phyloP scores from a whole-genome alignment of 306 rosid species.

The Mucuna pruriens region DNA sequence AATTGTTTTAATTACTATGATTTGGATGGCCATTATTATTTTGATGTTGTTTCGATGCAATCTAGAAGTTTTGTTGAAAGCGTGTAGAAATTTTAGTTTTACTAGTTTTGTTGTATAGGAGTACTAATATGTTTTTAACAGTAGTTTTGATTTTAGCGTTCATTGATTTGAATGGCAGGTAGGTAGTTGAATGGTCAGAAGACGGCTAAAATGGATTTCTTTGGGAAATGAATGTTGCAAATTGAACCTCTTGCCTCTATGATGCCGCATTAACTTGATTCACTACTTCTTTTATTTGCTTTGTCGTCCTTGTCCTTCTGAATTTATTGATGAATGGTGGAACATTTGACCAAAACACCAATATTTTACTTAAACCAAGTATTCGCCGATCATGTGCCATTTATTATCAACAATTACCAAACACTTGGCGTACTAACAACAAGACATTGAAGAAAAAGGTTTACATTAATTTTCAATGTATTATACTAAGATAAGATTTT shows the following conservation, averaged over 20 bases:
- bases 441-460: neutral
- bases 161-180: neutral
- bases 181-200: neutral
- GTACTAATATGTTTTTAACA: neutral
- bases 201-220: conserved; percentile 21
- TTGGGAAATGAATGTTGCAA: neutral
- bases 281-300: neutral
- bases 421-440: neutral
- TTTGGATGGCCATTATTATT: neutral
- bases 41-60: neutral
- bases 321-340: neutral
- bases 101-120: neutral
- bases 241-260: neutral
- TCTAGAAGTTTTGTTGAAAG: conserved; percentile 15
- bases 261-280: neutral
- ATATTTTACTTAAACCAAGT: neutral
- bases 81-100: neutral
- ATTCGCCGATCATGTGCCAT: neutral
- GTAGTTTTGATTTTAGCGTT: neutral
- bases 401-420: neutral
- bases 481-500: neutral
- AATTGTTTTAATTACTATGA: neutral
- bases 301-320: neutral
- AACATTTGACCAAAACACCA: neutral
- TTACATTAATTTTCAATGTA: neutral